Percentiles rank a stretch among this genome's conserved stretches.
These are phyloP conservation scores for Mycena chlorophos DNA, from an alignment of 768 basidiomycete genomes.

Conservation along the genomic window DNA sequence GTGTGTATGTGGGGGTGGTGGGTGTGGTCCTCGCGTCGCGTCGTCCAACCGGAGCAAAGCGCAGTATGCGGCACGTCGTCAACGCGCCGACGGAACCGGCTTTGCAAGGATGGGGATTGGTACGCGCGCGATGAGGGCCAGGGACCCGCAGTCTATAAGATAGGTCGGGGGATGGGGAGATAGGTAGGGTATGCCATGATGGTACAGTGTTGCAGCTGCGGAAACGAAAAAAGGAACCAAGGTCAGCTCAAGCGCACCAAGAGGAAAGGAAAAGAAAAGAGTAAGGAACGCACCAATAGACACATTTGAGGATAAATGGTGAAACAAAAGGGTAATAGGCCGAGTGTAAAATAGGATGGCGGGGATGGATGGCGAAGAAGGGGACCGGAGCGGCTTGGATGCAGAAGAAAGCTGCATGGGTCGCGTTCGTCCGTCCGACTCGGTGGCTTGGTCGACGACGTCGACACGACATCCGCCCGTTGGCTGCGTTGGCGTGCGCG, in stretches of 20 bases:
- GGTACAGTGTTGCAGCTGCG: constrained; percentile 1
- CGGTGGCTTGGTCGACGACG: not conserved
- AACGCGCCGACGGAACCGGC: too few species aligned
- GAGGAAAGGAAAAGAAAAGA: not conserved
- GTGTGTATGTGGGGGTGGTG: not conserved
- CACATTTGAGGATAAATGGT: not conserved
- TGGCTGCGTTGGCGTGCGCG: not conserved
- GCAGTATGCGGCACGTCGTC: not conserved
- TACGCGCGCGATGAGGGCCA: too few species aligned
- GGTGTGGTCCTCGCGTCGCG: not conserved
- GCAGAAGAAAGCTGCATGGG: not conserved
- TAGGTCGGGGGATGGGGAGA: too few species aligned
- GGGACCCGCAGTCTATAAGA: too few species aligned
- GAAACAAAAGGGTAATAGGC: constrained; percentile 2
- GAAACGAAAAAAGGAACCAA: not conserved
- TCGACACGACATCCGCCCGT: not conserved
- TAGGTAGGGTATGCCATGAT: constrained; percentile 5
- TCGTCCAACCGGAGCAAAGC: not conserved
- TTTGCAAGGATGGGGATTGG: too few species aligned
- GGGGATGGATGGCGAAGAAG: not conserved
- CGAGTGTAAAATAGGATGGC: constrained; percentile 3
- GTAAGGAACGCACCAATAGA: constrained; percentile 8
- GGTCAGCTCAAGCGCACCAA: not conserved
- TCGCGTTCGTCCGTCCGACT: not conserved
- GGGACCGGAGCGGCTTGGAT: not conserved